Base-by-base conservation (phyloP, 257 asterid genomes). In the Voacanga thouarsii region DNA sequence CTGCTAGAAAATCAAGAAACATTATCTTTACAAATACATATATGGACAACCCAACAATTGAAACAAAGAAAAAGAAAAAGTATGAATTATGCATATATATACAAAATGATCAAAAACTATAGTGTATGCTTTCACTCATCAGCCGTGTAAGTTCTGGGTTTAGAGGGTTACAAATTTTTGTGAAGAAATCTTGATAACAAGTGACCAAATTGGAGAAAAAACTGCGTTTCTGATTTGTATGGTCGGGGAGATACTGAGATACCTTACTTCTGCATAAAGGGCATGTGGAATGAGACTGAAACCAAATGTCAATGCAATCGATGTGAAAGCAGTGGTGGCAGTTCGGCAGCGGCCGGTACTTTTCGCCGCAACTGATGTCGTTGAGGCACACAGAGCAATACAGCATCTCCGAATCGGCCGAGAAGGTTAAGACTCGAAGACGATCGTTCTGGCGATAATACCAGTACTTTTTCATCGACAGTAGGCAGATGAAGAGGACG, bases 321-420 rank as follows among this genome's bases (percentile, higher is more conserved):
- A 71, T 59, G 59, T 71, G 75, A 7, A 45, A 71, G 28, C 56
- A 24, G 37, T 71, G 75, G 10, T 14, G 39, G 57, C 75, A 71
- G 5, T 71, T 49, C 41, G 18, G 75, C 59, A 71, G 75, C 75
- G 12, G 23, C 39, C 75, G 39, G 59, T n/a, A 71, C 75, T 49
- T 71, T 15, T 71, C 59, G 8, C 59, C 75, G 39, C 5, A 14
- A 9, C 0, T 26, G 21, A 71, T 45, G 1, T 71, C 37, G 37
- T 71, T 49, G 9, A 71, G 75, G 75, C 75, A 71, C 75, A 71
- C 75, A 10, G 75, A 7, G 39, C 75, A 71, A 28, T 11, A 43
- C 41, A 71, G 14, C 55, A 0, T 45, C 41, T 11, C 10, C 23
- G 59, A 33, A 8, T 69, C 74, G 14, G 50, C 68, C n/a, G 72